phyloP scores from a whole-genome alignment of 192 early-diverging fungal genomes.

The Mortierella hygrophila region DNA sequence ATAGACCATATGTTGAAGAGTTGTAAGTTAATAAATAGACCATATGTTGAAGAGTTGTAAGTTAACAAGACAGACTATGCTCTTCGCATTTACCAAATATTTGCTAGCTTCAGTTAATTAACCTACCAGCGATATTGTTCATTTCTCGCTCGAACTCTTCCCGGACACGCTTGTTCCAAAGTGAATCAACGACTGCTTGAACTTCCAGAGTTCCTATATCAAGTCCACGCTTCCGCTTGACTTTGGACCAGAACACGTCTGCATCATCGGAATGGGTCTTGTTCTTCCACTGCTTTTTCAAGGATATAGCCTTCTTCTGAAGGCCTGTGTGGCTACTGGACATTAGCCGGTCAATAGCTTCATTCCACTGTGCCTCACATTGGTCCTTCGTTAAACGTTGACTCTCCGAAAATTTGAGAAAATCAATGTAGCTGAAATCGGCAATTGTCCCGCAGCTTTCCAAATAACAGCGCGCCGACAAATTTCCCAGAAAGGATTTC shows the following conservation, averaged over 20 bases:
- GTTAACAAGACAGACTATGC: not conserved
- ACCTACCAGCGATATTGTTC: constrained; percentile 20
- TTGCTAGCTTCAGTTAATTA: not conserved
- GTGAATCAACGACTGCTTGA: constrained; percentile 20
- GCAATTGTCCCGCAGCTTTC: constrained; percentile 27
- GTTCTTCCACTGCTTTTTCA: constrained; percentile 27
- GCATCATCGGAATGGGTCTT: constrained; percentile 26
- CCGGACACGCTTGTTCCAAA: constrained; percentile 21
- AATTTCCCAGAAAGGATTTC: constrained; percentile 23
- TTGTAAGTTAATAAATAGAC: not conserved
- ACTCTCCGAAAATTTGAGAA: constrained; percentile 29
- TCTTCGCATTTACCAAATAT: not conserved
- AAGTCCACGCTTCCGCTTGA: constrained; percentile 23
- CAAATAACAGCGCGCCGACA: constrained; percentile 26
- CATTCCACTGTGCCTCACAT: constrained; percentile 33
- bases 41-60: not conserved
- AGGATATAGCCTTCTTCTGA: constrained; percentile 16
- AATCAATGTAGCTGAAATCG: constrained; percentile 15
- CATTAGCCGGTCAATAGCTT: constrained; percentile 25
- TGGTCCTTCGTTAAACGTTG: constrained; percentile 34
- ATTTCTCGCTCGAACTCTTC: constrained; percentile 23
- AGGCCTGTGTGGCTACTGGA: constrained; percentile 15
- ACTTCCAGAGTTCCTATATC: constrained; percentile 24
- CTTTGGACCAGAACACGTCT: constrained; percentile 27
- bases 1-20: not conserved